phyloP scores from a whole-genome alignment of 2,329 filamentous ascomycete species.

The Claviceps sp. region DNA sequence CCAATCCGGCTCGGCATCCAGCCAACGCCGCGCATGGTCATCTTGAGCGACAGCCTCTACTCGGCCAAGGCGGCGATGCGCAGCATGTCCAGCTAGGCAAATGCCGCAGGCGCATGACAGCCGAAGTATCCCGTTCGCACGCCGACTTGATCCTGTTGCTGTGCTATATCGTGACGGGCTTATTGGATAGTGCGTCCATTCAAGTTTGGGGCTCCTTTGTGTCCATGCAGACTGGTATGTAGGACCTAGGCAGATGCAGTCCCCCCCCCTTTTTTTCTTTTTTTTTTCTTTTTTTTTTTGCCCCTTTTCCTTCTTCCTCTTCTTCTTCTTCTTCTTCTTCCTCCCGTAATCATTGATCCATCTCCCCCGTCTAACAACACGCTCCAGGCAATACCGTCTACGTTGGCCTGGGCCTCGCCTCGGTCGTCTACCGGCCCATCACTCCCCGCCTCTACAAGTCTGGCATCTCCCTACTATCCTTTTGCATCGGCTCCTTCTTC shows the following conservation, averaged over 20 bases:
- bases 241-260: constrained; percentile 6
- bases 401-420: constrained; percentile 58
- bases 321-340: neutral
- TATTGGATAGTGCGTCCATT: constrained; percentile 64
- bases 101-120: constrained; percentile 22
- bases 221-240: constrained; percentile 64
- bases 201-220: constrained; percentile 71
- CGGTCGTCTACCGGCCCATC: constrained; percentile 25
- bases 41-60: constrained; percentile 18
- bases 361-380: neutral
- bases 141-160: constrained; percentile 56
- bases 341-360: too few species aligned
- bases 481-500: constrained; percentile 58
- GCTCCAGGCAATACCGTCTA: constrained; percentile 60
- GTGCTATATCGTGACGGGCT: constrained; percentile 65
- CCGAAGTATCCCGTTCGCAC: constrained; percentile 45
- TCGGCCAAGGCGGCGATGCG: constrained; percentile 10
- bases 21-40: neutral
- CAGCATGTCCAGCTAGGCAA: constrained; percentile 11
- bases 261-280: too few species aligned
- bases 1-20: neutral
- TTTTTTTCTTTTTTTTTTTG: too few species aligned
- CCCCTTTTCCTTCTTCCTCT: neutral
- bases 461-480: constrained; percentile 52
- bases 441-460: constrained; percentile 38